Evolutionary conservation across 1,139 yeast species (phyloP).

Genomic region (Taphrina deformans): DNA sequence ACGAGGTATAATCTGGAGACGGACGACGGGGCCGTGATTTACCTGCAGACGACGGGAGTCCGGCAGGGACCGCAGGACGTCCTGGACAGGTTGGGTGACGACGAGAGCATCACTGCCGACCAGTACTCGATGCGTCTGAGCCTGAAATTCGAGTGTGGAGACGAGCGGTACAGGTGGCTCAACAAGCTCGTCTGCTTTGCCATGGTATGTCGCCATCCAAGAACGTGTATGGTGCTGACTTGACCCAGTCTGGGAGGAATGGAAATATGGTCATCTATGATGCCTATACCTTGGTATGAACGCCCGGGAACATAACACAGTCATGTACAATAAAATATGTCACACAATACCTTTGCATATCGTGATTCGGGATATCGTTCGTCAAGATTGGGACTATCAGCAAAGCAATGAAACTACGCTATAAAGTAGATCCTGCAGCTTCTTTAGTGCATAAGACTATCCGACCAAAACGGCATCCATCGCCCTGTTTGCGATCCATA

Average conservation of each 20-base stretch:
- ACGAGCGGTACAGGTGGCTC: constrained; percentile 25
- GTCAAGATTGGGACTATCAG: too few relatives aligned
- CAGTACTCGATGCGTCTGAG: constrained; percentile 31
- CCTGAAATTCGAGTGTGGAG: constrained; percentile 21
- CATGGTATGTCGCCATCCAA: neutral
- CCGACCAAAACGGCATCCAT: too few relatives aligned
- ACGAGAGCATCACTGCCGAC: constrained; percentile 24
- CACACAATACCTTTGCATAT: neutral
- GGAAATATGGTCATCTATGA: constrained; percentile 32
- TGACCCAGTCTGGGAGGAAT: constrained; percentile 9
- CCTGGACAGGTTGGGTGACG: constrained; percentile 27
- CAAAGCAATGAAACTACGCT: too few relatives aligned
- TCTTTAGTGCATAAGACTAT: too few relatives aligned
- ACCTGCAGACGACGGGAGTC: constrained; percentile 25
- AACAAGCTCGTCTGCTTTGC: constrained; percentile 25
- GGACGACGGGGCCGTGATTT: constrained; percentile 29
- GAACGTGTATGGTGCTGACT: neutral
- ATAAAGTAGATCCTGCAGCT: too few relatives aligned
- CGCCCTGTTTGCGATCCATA: too few relatives aligned
- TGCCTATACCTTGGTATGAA: constrained; percentile 15
- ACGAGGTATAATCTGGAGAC: constrained; percentile 28
- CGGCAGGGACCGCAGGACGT: constrained; percentile 28
- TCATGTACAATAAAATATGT: neutral
- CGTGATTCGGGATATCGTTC: too few relatives aligned
- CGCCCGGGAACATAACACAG: constrained; percentile 19